phyloP scores from a whole-genome alignment of 2,329 filamentous ascomycete species.

The Diaporthe citri region DNA sequence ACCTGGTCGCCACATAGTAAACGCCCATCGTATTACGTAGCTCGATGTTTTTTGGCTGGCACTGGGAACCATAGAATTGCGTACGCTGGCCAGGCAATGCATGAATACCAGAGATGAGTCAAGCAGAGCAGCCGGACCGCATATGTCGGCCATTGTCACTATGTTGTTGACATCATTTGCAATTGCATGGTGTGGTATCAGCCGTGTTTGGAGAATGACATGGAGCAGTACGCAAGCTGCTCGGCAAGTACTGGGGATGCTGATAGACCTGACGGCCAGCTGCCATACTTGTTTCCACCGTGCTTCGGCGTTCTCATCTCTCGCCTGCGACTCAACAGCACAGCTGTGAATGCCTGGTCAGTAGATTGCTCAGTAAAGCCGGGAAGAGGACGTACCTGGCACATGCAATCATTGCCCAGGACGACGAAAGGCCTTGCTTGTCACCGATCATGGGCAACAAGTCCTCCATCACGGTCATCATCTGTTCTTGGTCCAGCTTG shows the following conservation, averaged over 20 bases:
- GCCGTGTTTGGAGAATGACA: conserved; percentile 71
- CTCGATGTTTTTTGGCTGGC: conserved; percentile 76
- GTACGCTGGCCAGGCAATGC: conserved; percentile 74
- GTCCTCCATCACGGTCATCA: conserved; percentile 68
- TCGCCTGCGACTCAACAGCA: conserved; percentile 57
- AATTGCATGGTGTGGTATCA: conserved; percentile 77
- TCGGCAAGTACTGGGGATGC: conserved; percentile 78
- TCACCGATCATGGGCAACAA: conserved; percentile 73
- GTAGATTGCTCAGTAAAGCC: not conserved
- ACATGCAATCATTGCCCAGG: conserved; percentile 89
- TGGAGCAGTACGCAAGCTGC: conserved; percentile 81
- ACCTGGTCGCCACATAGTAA: conserved; percentile 87
- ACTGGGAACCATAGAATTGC: conserved; percentile 76
- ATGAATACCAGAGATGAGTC: conserved; percentile 84
- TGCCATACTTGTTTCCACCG: conserved; percentile 84
- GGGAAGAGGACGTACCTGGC: conserved; percentile 70
- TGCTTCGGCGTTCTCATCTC: conserved; percentile 54
- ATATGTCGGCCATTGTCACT: conserved; percentile 82
- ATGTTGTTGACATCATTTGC: conserved; percentile 79
- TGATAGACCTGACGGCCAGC: conserved; percentile 76
- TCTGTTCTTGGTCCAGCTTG: conserved; percentile 62
- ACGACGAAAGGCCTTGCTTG: conserved; percentile 75
- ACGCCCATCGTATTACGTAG: conserved; percentile 84
- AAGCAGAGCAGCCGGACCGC: conserved; percentile 81
- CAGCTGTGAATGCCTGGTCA: conserved; percentile 53